These are phyloP conservation scores for Dioscorea zingiberensis DNA, from an alignment of 106 monocot species.

Conservation along the genomic window DNA sequence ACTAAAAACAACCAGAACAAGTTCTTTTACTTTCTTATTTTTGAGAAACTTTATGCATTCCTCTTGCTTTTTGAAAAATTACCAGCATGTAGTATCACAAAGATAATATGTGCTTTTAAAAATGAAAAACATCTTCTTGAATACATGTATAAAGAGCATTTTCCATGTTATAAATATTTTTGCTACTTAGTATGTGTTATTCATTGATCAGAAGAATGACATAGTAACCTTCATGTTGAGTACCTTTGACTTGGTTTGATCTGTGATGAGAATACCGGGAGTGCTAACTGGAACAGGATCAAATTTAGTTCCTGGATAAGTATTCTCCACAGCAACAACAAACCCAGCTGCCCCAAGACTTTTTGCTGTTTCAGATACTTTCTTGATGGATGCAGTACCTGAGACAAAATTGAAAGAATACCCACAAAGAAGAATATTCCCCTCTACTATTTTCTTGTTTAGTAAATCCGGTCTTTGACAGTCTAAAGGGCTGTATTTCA, in stretches of 20 bases:
- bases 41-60: too few relatives aligned
- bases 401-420: constrained; percentile 95
- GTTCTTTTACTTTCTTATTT: too few relatives aligned
- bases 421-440: constrained; percentile 87
- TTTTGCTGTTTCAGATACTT: constrained; percentile 77
- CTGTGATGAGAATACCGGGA: constrained; percentile 87
- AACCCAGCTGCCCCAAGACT: constrained; percentile 93
- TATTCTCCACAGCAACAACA: constrained; percentile 83
- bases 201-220: too few relatives aligned
- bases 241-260: constrained; percentile 68
- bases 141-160: too few relatives aligned
- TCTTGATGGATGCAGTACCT: constrained; percentile 90
- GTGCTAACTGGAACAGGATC: constrained; percentile 71
- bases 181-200: too few relatives aligned
- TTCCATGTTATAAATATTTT: too few relatives aligned
- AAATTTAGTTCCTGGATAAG: constrained; percentile 82
- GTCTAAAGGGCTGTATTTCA: constrained; percentile 74
- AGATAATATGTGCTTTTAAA: too few relatives aligned
- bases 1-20: too few relatives aligned
- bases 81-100: too few relatives aligned
- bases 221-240: neutral
- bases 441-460: constrained; percentile 71
- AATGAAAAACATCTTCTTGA: too few relatives aligned
- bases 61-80: too few relatives aligned
- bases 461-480: constrained; percentile 90